Evolutionary conservation across 148 eudicot species (phyloP), one percentile per base, ranked within the genome.

Genomic region (Nyssa sinensis): DNA sequence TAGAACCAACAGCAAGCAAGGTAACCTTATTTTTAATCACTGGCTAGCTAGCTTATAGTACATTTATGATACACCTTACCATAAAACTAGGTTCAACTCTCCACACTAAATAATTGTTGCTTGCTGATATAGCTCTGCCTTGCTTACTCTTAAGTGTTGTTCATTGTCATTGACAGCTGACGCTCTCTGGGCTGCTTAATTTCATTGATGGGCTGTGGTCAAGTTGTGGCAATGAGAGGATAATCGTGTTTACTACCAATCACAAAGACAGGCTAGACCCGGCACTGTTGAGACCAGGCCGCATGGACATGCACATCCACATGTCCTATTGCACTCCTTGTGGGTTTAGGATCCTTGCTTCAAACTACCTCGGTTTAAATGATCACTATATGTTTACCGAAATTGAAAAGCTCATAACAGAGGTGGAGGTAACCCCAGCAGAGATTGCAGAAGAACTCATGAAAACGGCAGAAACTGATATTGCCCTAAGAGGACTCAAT

Each of bases 231-330:
- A 70, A 74, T 5, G 62, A 74, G 62, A 64, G 69, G 62, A 74
- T 74, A 49, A 64, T 74, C 19, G 55, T 74, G 35, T 74, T 74
- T 57, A 64, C 77, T 3, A 74, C 77, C 23, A 74, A 74, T 4
- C 66, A 64, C 70, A 74, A 74, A n/a, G 77, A 74, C 16, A 64
- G 59, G 62, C 69, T 74, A 10, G 77, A 74, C 55, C 62, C 69
- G 2, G 77, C 70, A 4, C 51, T 74, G 49, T 7, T 74, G 69
- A 74, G 77, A 41, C 77, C 70, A 3, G 77, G 77, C 3, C 58
- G 77, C 44, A 74, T 74, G 77, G 77, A 74, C 47, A 74, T 74
- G 77, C 77, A 74, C 24, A 74, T 74, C 24, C 77, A 74, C 32
- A 74, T 74, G 77, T 64, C 77, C 11, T 74, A 74, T 30, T 66